Conservation (phyloP, 352 stramenopile species). For the Phytophthora pini region DNA sequence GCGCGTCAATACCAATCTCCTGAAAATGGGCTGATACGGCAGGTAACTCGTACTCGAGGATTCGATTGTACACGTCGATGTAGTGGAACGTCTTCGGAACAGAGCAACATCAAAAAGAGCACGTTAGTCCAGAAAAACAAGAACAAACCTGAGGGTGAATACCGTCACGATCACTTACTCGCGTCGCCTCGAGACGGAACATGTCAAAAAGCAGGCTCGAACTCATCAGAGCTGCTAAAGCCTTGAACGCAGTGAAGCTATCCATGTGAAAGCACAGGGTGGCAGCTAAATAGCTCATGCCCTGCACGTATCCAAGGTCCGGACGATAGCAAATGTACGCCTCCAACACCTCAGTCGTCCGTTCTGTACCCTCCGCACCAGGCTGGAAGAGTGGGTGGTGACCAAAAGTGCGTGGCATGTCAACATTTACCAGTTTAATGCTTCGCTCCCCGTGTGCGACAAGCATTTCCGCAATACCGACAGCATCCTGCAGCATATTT, state of each 20-base stretch:
- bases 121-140: constrained; percentile 7
- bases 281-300: constrained; percentile 89
- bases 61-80: constrained; percentile 77
- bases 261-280: constrained; percentile 89
- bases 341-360: constrained; percentile 83
- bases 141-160: neutral
- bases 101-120: constrained; percentile 9
- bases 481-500: constrained; percentile 71
- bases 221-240: constrained; percentile 82
- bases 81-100: constrained; percentile 83
- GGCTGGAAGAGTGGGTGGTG: constrained; percentile 82
- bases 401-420: constrained; percentile 89
- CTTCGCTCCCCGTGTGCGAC: constrained; percentile 82
- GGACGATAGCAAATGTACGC: constrained; percentile 89
- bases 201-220: constrained; percentile 89
- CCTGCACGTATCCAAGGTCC: constrained; percentile 87
- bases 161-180: constrained; percentile 48
- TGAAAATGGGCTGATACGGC: constrained; percentile 70
- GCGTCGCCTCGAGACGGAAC: constrained; percentile 82
- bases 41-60: constrained; percentile 84
- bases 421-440: constrained; percentile 82
- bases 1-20: constrained; percentile 73
- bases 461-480: constrained; percentile 82
- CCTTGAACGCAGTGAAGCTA: constrained; percentile 88
- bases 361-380: constrained; percentile 71